These are phyloP conservation scores for Aquilaria sinensis DNA, from an alignment of 345 rosid genomes.

Conservation along the genomic window DNA sequence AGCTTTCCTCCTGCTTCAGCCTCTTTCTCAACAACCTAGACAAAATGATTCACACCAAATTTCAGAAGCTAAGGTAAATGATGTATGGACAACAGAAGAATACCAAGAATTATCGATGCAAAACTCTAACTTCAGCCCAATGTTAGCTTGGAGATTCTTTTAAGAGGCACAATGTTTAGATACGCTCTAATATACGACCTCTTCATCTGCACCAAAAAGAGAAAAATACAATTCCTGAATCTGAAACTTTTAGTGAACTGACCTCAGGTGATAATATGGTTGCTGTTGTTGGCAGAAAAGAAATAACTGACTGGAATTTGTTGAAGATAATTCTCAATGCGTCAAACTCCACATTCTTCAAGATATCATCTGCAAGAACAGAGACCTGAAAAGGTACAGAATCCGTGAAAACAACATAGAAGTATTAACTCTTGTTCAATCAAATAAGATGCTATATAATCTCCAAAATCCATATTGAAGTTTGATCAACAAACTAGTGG, in stretches of 20 bases:
- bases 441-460: too few species aligned
- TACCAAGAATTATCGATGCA: background rate
- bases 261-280: constrained; percentile 93
- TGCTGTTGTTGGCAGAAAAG: constrained; percentile 67
- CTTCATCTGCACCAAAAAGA: too few species aligned
- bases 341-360: constrained; percentile 86
- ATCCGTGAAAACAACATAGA: background rate
- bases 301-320: constrained; percentile 77
- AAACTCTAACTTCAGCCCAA: too few species aligned
- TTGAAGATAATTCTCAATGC: constrained; percentile 81
- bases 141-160: too few species aligned
- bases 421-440: too few species aligned
- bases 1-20: constrained; percentile 84
- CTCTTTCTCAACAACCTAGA: constrained; percentile 78
- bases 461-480: too few species aligned
- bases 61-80: constrained; percentile 11
- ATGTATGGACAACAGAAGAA: background rate
- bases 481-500: too few species aligned
- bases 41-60: constrained; percentile 7
- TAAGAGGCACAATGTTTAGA: too few species aligned
- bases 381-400: constrained; percentile 57
- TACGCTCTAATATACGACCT: too few species aligned
- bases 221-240: background rate
- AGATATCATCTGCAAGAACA: constrained; percentile 91
- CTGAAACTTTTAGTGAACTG: constrained; percentile 35